Percentiles rank a stretch among this genome's conserved stretches.
Conservation (phyloP, 2,329 filamentous ascomycete species). For the Colletotrichum godetiae region DNA sequence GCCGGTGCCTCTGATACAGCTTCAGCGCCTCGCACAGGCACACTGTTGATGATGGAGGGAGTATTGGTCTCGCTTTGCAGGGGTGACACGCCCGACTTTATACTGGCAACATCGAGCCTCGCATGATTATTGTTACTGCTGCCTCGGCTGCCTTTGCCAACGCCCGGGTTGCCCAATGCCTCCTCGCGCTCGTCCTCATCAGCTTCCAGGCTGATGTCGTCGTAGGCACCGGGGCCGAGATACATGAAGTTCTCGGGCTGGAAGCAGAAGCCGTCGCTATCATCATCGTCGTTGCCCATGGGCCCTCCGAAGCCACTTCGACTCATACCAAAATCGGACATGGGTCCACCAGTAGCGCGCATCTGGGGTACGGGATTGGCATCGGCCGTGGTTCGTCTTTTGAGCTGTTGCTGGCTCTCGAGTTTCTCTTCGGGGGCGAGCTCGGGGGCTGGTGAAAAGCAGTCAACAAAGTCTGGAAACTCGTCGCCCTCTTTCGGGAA, state of each 20-base stretch:
- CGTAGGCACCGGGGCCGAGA: conserved; percentile 58
- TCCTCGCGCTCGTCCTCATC: conserved; percentile 50
- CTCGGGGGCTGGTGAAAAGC: conserved; percentile 47
- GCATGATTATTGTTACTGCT: neutral
- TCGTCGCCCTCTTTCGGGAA: conserved; percentile 69
- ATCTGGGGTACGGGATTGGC: conserved; percentile 23
- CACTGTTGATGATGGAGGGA: conserved; percentile 39
- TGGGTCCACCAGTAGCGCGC: conserved; percentile 37
- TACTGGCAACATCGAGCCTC: conserved; percentile 8
- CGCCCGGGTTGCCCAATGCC: neutral
- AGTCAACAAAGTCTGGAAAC: conserved; percentile 62
- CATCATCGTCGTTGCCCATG: conserved; percentile 45
- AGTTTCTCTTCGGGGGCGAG: conserved; percentile 65
- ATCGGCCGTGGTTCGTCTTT: conserved; percentile 45
- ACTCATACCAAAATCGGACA: conserved; percentile 36
- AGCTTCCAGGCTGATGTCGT: conserved; percentile 56
- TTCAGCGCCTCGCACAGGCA: conserved; percentile 33
- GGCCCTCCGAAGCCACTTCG: conserved; percentile 33
- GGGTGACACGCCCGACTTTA: conserved; percentile 39
- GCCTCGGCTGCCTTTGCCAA: neutral
- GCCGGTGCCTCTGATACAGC: neutral
- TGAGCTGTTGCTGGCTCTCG: conserved; percentile 62
- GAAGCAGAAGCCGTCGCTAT: conserved; percentile 53
- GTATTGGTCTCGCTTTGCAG: conserved; percentile 41
- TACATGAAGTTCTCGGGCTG: conserved; percentile 66